Conservation (phyloP, 1,139 yeast genomes). For the Geotrichum histeridarum region DNA sequence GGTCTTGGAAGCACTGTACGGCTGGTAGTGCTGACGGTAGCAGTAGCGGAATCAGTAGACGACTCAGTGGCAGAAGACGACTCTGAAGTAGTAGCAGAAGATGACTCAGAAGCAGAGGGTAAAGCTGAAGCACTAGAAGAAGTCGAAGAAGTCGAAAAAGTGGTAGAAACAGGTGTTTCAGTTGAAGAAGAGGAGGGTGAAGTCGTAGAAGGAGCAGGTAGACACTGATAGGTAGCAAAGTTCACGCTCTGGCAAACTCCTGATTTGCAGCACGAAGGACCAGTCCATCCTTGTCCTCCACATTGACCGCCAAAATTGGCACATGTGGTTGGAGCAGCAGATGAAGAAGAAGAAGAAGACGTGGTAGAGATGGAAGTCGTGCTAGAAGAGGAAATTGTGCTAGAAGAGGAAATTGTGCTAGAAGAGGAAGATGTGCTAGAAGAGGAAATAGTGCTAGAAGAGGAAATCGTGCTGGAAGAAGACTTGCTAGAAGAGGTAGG, state of each 20-base stretch:
- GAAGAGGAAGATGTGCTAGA: constrained; percentile 9
- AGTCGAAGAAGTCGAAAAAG: too few species aligned
- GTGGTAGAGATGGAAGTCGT: constrained; percentile 1
- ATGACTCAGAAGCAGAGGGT: constrained; percentile 8
- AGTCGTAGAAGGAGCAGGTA: too few species aligned
- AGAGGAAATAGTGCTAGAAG: neutral
- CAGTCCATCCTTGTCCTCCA: constrained; percentile 6
- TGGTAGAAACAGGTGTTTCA: constrained; percentile 1
- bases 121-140: constrained; percentile 5
- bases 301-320: constrained; percentile 2
- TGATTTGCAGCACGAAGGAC: neutral
- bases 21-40: too few species aligned
- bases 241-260: neutral
- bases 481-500: constrained; percentile 10
- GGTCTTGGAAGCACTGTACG: too few species aligned
- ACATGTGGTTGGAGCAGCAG: constrained; percentile 1
- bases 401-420: neutral
- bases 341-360: constrained; percentile 8
- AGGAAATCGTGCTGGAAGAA: neutral
- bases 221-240: too few species aligned
- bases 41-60: too few species aligned
- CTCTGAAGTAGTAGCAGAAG: too few species aligned
- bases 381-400: constrained; percentile 14
- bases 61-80: too few species aligned
- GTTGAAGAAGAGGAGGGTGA: too few species aligned